Base-by-base conservation (phyloP, 345 rosid species). In the Citrus australasica region DNA sequence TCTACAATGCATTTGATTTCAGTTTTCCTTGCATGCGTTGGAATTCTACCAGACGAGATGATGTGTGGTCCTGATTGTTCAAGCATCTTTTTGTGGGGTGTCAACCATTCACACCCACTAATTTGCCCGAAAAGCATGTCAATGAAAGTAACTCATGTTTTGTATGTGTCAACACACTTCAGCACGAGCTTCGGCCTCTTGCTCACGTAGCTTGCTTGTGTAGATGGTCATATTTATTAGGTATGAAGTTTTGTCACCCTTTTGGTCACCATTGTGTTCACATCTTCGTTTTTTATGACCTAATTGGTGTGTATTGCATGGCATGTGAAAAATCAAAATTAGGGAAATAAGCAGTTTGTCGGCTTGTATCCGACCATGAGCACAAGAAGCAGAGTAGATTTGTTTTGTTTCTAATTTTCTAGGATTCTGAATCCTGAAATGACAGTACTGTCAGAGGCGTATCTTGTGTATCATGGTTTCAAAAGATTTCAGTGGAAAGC, bases 341-440 rank as follows among this genome's bases (percentile, higher is more conserved):
- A 32, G 22, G 22, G 1, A 74, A 40, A 25, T 7, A 42, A 19
- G 27, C 3, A 27, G 8, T 21, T 66, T 78, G 78, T 59, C 78
- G 75, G 84, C 61, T 67, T 60, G 7, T 27, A 68, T 78, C 71
- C 78, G 58, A 51, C 46, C 84, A 78, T 68, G 67, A 35, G n/a
- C 51, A 46, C 21, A 28, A n/a, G 70, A 63, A 62, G 30, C 69
- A 67, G 17, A 32, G 30, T 10, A 62, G 78, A 61, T 78, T 75
- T 75, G 48, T 67, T 66, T 65, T 53, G 74, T 65, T 67, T 35
- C n/a, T 21, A n/a, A 35, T 8, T 33, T 33, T 66, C 70, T 73
- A 25, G 22, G 75, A 58, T 48, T 72, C 22, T 53, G 58, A 17
- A 17, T 70, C 5, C 17, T 66, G 64, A 76, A 75, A 60, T 66